Evolutionary conservation across 257 asterid species (phyloP).

Genomic region (Capsicum baccatum): DNA sequence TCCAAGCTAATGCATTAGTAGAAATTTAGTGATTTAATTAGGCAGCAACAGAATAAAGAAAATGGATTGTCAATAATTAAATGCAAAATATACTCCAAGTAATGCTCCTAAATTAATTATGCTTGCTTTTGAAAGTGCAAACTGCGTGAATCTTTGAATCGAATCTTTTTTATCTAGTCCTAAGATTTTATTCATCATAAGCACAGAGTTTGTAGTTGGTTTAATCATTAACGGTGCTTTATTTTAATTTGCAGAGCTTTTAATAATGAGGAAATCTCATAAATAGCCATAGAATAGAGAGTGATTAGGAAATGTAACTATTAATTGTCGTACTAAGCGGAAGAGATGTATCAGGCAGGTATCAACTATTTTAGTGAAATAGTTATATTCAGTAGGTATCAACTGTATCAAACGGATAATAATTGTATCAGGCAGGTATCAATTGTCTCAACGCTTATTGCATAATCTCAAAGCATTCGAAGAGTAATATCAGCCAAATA

Average conservation of each 20-base stretch:
- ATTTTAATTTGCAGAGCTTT: not conserved
- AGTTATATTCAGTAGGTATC: no score
- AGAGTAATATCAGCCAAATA: no score
- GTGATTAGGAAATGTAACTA: no score
- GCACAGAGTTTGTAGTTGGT: not conserved
- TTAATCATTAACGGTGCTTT: not conserved
- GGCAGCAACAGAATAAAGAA: not conserved
- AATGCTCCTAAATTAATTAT: not conserved
- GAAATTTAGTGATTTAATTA: not conserved
- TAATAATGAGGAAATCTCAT: no score
- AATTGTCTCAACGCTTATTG: no score
- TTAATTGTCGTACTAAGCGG: no score
- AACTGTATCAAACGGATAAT: no score
- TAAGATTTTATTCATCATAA: not conserved
- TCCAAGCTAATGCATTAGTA: not conserved
- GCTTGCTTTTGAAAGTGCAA: not conserved
- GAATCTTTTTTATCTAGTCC: not conserved
- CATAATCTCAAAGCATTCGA: no score
- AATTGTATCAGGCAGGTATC: no score
- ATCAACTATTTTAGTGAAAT: no score
- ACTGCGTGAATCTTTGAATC: not conserved
- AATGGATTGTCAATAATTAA: not conserved
- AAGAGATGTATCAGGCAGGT: no score
- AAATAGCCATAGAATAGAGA: no score
- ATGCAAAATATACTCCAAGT: not conserved